Evolutionary conservation across 75 land plant species (phyloP), one percentile per base, ranked within the genome.

Genomic region (Cunninghamia lanceolata): DNA sequence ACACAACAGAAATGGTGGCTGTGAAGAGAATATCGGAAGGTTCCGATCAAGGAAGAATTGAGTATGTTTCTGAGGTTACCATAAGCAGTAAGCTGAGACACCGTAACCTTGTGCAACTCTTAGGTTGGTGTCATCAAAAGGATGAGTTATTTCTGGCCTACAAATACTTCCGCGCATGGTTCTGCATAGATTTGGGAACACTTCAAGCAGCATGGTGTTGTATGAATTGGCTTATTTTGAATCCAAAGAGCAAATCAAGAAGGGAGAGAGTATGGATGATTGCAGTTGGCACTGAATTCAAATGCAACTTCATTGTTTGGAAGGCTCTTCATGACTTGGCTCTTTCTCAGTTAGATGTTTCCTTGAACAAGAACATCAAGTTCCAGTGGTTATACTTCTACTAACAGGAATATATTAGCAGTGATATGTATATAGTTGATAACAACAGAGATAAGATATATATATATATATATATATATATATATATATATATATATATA

Each of bases 241-340:
- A 52, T 93, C 94, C 54, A 93, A 91, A 82, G n/a, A 71, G 28
- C 35, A 91, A 84, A 34, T 92, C 1, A 89, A 85, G 88, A 86
- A 53, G 30, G 93, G 93, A 9, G 94, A 93, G 54, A 38, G 46
- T 93, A 30, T 92, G 93, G 91, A 91, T 93, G 94, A 73, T 92
- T 19, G 88, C 86, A 3, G 88, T 93, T 25, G 91, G 91, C 34
- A 87, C 94, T 19, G 94, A 93, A 34, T 92, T 93, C 84, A 93
- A 93, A 83, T 91, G 88, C 81, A 86, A 87, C 63, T 87, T 85
- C 53, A 47, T 88, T 38, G 90, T 92, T 16, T 90, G 91, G 93
- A 87, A 56, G 82, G 87, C 87, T 46, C 28, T 90, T 7, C 38
- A 30, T n/a, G 90, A 92, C 38, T 8, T 85, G 45, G 87, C 81